Evolutionary conservation across 345 rosid genomes (phyloP).

Genomic region (Acer saccharum): DNA sequence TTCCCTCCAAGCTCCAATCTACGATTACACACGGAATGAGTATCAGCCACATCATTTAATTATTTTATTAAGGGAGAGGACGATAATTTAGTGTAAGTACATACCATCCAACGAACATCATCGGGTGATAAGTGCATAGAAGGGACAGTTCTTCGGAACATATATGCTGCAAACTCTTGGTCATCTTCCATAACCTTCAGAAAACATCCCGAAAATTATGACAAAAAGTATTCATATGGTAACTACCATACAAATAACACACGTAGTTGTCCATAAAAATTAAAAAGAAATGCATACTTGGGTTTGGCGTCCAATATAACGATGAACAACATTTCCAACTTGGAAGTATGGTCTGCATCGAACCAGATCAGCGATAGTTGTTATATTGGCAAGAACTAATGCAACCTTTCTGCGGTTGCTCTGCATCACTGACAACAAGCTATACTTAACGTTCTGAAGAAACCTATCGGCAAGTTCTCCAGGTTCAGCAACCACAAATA

Average conservation of each 20-base stretch:
- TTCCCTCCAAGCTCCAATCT: slow-evolving; percentile 99
- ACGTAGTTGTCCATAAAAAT: slow-evolving; percentile 14
- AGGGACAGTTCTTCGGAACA: slow-evolving; percentile 97
- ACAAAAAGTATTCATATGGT: slow-evolving; percentile 8
- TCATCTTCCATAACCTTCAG: slow-evolving; percentile 94
- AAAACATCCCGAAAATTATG: slow-evolving; percentile 19
- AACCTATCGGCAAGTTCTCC: slow-evolving; percentile 93
- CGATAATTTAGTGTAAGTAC: slow-evolving; percentile 1
- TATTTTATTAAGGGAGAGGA: too few relatives aligned
- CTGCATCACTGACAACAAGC: slow-evolving; percentile 63
- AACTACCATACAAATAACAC: not conserved
- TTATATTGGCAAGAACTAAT: slow-evolving; percentile 61
- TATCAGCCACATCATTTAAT: slow-evolving; percentile 7
- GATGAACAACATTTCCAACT: slow-evolving; percentile 84
- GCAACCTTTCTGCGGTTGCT: slow-evolving; percentile 54
- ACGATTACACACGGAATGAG: slow-evolving; percentile 14
- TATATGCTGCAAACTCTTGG: slow-evolving; percentile 85
- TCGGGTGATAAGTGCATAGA: slow-evolving; percentile 80
- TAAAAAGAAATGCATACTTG: slow-evolving; percentile 50
- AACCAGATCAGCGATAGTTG: slow-evolving; percentile 74
- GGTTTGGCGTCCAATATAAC: slow-evolving; percentile 91
- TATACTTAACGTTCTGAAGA: slow-evolving; percentile 77
- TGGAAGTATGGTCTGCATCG: slow-evolving; percentile 72
- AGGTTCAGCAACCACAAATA: slow-evolving; percentile 97
- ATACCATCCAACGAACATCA: slow-evolving; percentile 99